Conservation (phyloP, 1,284 basidiomycete species). For the Lentinus polychrous region DNA sequence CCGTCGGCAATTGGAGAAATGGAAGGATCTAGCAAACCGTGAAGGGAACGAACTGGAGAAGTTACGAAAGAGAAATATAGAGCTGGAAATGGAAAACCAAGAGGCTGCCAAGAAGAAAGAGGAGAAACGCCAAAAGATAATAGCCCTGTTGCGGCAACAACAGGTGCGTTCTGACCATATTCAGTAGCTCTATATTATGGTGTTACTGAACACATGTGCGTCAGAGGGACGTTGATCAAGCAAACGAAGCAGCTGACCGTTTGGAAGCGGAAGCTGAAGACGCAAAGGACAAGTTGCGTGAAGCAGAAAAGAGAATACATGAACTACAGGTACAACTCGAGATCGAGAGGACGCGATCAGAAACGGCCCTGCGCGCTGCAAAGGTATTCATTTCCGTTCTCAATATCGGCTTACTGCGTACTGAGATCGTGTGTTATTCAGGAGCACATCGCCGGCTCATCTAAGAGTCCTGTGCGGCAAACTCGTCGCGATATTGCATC, state of each 20-base stretch:
- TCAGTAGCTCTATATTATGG: neutral
- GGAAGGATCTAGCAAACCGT: conserved; percentile 58
- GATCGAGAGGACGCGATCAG: conserved; percentile 16
- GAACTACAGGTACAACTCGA: conserved; percentile 38
- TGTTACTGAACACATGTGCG: neutral
- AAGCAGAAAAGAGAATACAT: conserved; percentile 26
- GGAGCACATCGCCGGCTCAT: neutral
- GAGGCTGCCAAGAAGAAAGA: conserved; percentile 31
- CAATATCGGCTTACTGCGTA: neutral
- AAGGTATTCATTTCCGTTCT: conserved; percentile 2
- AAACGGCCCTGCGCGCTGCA: conserved; percentile 5
- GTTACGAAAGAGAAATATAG: conserved; percentile 45
- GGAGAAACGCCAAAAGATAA: conserved; percentile 33
- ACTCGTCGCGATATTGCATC: neutral
- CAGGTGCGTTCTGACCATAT: neutral
- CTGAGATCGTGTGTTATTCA: neutral
- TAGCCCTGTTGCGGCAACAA: conserved; percentile 7
- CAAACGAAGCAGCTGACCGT: neutral
- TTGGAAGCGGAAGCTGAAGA: conserved; percentile 7
- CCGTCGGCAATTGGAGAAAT: conserved; percentile 57
- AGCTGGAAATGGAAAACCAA: conserved; percentile 48
- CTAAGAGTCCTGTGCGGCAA: no score
- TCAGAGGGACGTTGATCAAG: conserved; percentile 4
- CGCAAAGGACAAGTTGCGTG: conserved; percentile 9
- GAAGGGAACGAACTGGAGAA: conserved; percentile 52